These are phyloP conservation scores for Cucurbita moschata DNA, from an alignment of 306 rosid genomes.

Conservation along the genomic window DNA sequence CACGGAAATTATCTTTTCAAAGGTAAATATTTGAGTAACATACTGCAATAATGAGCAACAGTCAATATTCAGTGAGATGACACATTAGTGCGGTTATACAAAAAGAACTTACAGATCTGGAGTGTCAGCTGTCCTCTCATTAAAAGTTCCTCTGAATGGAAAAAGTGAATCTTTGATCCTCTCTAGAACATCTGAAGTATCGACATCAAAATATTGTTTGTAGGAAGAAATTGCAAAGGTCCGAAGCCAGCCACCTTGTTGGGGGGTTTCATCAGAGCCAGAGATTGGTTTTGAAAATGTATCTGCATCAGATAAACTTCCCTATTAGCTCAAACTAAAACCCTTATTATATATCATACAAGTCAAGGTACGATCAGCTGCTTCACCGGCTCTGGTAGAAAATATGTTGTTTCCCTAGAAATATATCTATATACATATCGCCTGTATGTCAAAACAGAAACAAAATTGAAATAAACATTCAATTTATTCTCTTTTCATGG, in stretches of 20 bases:
- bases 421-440: not conserved
- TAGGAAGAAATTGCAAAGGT: slow-evolving; percentile 51
- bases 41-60: not conserved
- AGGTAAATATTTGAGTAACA: not conserved
- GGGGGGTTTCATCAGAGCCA: slow-evolving; percentile 73
- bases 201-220: slow-evolving; percentile 76
- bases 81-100: not conserved
- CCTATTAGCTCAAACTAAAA: slow-evolving; percentile 4
- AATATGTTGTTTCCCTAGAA: not conserved
- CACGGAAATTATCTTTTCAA: not conserved
- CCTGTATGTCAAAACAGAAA: not conserved
- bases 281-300: slow-evolving; percentile 77
- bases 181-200: slow-evolving; percentile 75
- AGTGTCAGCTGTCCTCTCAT: slow-evolving; percentile 64
- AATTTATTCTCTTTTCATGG: not conserved
- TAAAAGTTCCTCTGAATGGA: slow-evolving; percentile 83
- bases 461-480: not conserved
- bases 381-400: not conserved
- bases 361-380: not conserved
- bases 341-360: not conserved
- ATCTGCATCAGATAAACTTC: slow-evolving; percentile 34
- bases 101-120: slow-evolving; percentile 75
- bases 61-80: not conserved
- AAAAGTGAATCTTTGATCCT: slow-evolving; percentile 69
- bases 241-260: slow-evolving; percentile 59